Conservation (phyloP, 805 yeast species). For the Cyberlindnera amylophila region DNA sequence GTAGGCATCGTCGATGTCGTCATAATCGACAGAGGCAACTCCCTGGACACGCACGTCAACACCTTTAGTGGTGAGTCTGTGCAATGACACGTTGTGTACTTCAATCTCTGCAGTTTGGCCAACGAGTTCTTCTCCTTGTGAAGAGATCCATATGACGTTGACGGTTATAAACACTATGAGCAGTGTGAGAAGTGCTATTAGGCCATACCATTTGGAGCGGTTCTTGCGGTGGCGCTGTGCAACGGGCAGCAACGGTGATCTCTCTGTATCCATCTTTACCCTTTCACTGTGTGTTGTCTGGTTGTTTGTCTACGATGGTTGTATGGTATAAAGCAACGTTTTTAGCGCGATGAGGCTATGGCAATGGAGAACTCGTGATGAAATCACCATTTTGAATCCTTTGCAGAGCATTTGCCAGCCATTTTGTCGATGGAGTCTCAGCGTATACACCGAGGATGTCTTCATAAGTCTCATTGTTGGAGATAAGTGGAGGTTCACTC, state of each 20-base stretch:
- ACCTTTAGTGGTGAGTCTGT: slow-evolving; percentile 31
- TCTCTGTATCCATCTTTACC: no score
- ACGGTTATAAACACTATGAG: slow-evolving; percentile 2
- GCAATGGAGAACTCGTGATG: slow-evolving; percentile 9
- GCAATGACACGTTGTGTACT: slow-evolving; percentile 29
- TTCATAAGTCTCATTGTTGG: slow-evolving; percentile 9
- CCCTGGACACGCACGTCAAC: slow-evolving; percentile 33
- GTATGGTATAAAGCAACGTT: no score
- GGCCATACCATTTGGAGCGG: not conserved
- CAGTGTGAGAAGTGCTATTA: not conserved
- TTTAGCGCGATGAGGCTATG: no score
- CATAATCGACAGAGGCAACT: slow-evolving; percentile 29
- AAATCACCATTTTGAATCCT: slow-evolving; percentile 29
- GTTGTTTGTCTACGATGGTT: no score
- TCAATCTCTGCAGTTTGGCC: slow-evolving; percentile 32
- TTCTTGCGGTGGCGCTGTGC: not conserved
- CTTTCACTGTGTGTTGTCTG: no score
- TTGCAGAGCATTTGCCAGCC: slow-evolving; percentile 20
- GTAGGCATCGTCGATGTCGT: slow-evolving; percentile 27
- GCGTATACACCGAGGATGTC: slow-evolving; percentile 28
- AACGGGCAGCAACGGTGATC: not conserved
- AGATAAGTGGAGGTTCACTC: slow-evolving; percentile 1
- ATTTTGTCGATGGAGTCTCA: slow-evolving; percentile 18
- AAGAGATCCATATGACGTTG: slow-evolving; percentile 7
- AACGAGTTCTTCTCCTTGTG: slow-evolving; percentile 30